Evolutionary conservation across 1,284 basidiomycete genomes (phyloP).

Genomic region (Ceratobasidium sp.): DNA sequence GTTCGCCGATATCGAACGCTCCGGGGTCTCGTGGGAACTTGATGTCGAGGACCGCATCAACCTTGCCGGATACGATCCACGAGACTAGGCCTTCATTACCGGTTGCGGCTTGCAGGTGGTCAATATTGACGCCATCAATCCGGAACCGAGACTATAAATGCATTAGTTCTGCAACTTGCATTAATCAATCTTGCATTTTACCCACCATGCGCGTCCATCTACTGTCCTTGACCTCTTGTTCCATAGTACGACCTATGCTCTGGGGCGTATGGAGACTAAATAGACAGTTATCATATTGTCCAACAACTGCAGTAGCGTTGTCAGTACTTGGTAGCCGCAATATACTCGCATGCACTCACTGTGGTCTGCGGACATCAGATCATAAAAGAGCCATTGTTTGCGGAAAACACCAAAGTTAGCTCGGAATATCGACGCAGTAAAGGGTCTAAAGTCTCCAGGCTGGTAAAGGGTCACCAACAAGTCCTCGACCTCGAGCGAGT

Average conservation of each 20-base stretch:
- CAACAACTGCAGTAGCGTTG: slow-evolving; percentile 64
- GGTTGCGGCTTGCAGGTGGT: slow-evolving; percentile 89
- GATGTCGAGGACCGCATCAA: slow-evolving; percentile 97
- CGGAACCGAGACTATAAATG: slow-evolving; percentile 94
- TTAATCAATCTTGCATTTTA: slow-evolving; percentile 18
- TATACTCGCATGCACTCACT: slow-evolving; percentile 46
- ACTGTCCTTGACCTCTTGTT: slow-evolving; percentile 79
- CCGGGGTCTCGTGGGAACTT: slow-evolving; percentile 90
- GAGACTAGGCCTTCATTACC: slow-evolving; percentile 88
- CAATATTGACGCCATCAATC: slow-evolving; percentile 96
- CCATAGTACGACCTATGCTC: slow-evolving; percentile 89
- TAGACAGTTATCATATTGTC: slow-evolving; percentile 97
- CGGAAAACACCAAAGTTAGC: slow-evolving; percentile 87
- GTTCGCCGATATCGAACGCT: slow-evolving; percentile 81
- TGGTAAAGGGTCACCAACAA: slow-evolving; percentile 95
- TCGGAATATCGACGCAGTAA: slow-evolving; percentile 93
- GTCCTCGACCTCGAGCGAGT: slow-evolving; percentile 89
- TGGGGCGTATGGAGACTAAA: slow-evolving; percentile 98
- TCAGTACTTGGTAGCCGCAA: background rate
- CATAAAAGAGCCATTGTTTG: slow-evolving; percentile 96
- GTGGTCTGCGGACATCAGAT: slow-evolving; percentile 88
- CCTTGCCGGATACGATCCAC: slow-evolving; percentile 96
- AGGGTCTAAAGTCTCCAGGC: slow-evolving; percentile 90
- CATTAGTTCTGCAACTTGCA: no score
- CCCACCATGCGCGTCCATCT: slow-evolving; percentile 89